These are phyloP conservation scores for Pseudomonodictys pantanalensis DNA, from an alignment of 495 filamentous ascomycete species.

Conservation along the genomic window DNA sequence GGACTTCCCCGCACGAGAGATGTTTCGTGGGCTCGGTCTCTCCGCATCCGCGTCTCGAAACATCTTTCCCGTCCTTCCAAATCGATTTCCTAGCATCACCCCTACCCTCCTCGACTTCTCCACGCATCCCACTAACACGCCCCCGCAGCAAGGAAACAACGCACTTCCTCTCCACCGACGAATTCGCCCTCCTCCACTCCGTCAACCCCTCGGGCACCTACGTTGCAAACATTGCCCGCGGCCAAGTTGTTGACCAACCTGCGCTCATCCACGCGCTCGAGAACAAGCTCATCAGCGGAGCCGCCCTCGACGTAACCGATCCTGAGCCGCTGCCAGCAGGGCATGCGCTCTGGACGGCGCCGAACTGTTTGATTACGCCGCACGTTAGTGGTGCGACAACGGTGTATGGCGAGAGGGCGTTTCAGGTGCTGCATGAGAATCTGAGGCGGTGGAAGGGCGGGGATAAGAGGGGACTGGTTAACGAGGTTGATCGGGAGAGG, in stretches of 20 bases:
- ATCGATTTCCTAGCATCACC: background rate
- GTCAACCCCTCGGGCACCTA: constrained; percentile 66
- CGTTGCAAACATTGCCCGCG: constrained; percentile 76
- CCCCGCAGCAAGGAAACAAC: constrained; percentile 51
- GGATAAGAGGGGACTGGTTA: constrained; percentile 62
- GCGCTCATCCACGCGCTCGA: constrained; percentile 64
- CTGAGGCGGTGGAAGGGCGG: constrained; percentile 54
- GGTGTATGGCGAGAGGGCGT: constrained; percentile 57
- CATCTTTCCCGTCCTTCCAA: no score
- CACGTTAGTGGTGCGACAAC: constrained; percentile 67
- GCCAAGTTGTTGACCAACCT: constrained; percentile 66
- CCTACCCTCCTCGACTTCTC: background rate
- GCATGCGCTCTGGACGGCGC: constrained; percentile 67
- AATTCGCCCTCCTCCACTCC: constrained; percentile 62
- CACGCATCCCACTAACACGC: constrained; percentile 5
- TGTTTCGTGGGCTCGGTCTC: no score
- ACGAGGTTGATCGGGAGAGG: constrained; percentile 61
- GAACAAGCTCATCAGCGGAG: constrained; percentile 55
- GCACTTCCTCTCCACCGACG: constrained; percentile 58
- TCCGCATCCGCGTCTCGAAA: no score
- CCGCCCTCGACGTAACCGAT: constrained; percentile 83
- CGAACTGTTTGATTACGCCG: constrained; percentile 74
- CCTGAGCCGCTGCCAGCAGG: constrained; percentile 75
- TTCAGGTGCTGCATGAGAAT: constrained; percentile 63
- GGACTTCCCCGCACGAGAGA: no score